Percentiles rank a stretch among this genome's conserved stretches.
Conservation (phyloP, 208 protist species). For the Porcisia deanei region DNA sequence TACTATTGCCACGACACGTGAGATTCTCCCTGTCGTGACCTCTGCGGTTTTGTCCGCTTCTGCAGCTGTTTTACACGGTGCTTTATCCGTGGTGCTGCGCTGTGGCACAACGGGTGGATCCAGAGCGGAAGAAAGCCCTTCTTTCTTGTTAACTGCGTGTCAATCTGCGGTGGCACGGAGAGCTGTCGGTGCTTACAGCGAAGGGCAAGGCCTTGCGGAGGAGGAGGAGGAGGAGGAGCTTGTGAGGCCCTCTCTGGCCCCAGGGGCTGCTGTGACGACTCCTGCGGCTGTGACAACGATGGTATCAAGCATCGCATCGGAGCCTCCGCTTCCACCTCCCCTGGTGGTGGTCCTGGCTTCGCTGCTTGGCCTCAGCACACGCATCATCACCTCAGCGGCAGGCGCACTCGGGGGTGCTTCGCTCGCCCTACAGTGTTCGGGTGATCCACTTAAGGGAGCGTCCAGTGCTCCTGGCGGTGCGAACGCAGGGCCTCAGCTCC, state of each 20-base stretch:
- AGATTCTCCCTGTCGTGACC: conserved; percentile 6
- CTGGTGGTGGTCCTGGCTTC: conserved; percentile 8
- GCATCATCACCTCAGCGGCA: not conserved
- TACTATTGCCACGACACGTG: not conserved
- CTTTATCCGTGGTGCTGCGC: not conserved
- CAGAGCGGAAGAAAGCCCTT: not conserved
- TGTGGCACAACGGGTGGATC: not conserved
- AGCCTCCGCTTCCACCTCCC: conserved; percentile 9
- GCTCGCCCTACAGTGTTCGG: not conserved
- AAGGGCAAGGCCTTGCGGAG: not conserved
- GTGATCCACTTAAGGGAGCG: not conserved
- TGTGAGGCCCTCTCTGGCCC: not conserved
- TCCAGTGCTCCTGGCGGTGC: not conserved
- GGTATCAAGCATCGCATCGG: not conserved
- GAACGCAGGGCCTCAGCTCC: not conserved
- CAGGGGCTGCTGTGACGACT: not conserved
- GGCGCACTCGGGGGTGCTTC: not conserved
- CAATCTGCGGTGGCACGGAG: not conserved
- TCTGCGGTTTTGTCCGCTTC: conserved; percentile 4
- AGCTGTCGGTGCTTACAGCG: not conserved
- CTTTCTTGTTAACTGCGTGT: not conserved
- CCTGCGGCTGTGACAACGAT: not conserved
- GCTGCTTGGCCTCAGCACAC: not conserved
- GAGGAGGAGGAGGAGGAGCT: conserved; percentile 19
- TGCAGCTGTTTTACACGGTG: not conserved